Evolutionary conservation across 345 rosid genomes (phyloP), one percentile per base, ranked within the genome.

Genomic region (Euphorbia peplus): DNA sequence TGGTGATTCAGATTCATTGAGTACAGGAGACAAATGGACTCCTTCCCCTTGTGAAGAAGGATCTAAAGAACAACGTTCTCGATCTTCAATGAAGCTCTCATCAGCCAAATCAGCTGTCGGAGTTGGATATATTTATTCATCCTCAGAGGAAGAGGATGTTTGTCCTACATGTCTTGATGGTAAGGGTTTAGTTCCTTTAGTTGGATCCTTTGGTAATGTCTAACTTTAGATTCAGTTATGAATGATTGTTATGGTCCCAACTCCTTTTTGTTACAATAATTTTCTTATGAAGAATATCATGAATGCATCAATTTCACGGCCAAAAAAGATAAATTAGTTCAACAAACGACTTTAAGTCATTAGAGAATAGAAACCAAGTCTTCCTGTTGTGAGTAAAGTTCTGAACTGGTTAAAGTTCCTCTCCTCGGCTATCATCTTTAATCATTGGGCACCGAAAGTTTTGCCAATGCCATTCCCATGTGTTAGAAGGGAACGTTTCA

Each of bases 81-180:
- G 77, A 80, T 86, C 87, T 57, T 71, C 82, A 16, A 67, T 81
- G 39, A 91, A 80, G 66, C 76, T 83, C 54, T 83, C 84, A 15
- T 78, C 79, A 5, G 77, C 86, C 61, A 88, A 83, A 77, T 64
- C 80, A 41, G 58, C 74, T 15, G 62, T 76, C 60, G 79, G 86
- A 68, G 63, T 73, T 68, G 91, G 82, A 39, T 73, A 78, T 42
- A 11, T 86, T 64, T 87, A 85, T 82, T 54, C 83, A 30, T 66
- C 81, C 11, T 71, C 92, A 44, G 98, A 91, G 64, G 98, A 95
- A 13, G 99, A 95, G 80, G 99, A 95, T 78, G 82, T 86, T 69
- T 95, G 99, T 66, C 99, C 98, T 57, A 95, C 99, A 13, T 95
- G 99, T 79, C 99, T 91, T 70, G 99, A 95, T 78, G 99, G 98